Evolutionary conservation across 192 early-diverging fungal species (phyloP), one percentile per base, ranked within the genome.

Genomic region (Entomortierella beljakovae): DNA sequence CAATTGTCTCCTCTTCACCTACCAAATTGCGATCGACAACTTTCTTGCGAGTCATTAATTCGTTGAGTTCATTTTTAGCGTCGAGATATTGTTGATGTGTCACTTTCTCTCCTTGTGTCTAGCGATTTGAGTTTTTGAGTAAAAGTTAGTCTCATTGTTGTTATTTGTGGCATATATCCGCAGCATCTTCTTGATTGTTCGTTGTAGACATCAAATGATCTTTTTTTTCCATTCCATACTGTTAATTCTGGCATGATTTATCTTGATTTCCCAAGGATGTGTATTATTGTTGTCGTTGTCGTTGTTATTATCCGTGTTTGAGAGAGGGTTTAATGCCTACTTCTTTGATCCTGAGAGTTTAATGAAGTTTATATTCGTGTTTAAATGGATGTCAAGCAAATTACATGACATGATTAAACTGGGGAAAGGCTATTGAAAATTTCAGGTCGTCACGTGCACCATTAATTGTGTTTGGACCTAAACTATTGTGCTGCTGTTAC

Each of bases 1-100:
- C 8, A 11, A 23, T 53, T 53, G 13, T 23, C 6, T 25, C 26
- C 20, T 53, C 55, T 32, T 32, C 15, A 57, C 63, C 40, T 65
- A 92, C 92, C 64, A 97, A 80, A 52, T 85, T 90, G 29, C 86
- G 87, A 71, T 97, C 95, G 26, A 94, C 87, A 29, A 90, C 85
- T 80, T 93, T 94, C 70, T 97, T 97, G 46, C 92, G 88, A 26
- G 84, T 69, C 28, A 95, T 60, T 6, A 97, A 82, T 43, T 91
- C 91, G 43, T 82, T 87, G 22, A 95, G 82, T 58, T 94, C 92
- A 57, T 84, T 82, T 69, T 95, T 94, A 26, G 94, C 93, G 64
- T 97, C 94, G 53, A 91, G 68, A 57, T 86, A 85, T 43, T 86
- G 81, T 57, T 88, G 85, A 32, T 82, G 68, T 29, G 87, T 86